A percentile compares a stretch with the other conserved stretches of the same genome.
Evolutionary conservation across 306 rosid species (phyloP).

Genomic region (Castanospermum australe): DNA sequence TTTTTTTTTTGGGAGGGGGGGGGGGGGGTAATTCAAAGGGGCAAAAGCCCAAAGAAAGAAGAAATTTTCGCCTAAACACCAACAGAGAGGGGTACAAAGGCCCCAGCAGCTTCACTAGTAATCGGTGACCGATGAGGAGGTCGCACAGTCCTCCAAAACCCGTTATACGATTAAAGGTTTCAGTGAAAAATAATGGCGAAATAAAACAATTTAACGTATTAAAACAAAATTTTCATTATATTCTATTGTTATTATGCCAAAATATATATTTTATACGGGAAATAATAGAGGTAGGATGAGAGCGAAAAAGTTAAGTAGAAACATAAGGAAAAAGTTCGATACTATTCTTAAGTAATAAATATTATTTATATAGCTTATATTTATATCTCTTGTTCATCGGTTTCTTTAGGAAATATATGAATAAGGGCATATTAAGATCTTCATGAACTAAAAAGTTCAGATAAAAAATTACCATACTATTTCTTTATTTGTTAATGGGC

Average conservation of each 20-base stretch:
- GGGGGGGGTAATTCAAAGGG: too few relatives aligned
- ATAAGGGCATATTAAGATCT: not conserved
- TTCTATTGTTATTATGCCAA: too few relatives aligned
- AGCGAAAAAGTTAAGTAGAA: too few relatives aligned
- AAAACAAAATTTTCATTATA: too few relatives aligned
- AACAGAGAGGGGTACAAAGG: too few relatives aligned
- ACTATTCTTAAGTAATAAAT: not conserved
- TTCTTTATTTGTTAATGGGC: too few relatives aligned
- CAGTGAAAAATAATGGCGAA: too few relatives aligned
- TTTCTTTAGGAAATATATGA: not conserved
- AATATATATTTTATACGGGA: not conserved
- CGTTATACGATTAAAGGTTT: not conserved
- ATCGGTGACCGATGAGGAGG: not conserved
- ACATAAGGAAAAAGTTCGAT: not conserved
- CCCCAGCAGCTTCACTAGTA: too few relatives aligned
- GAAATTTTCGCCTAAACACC: too few relatives aligned
- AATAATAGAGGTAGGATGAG: not conserved
- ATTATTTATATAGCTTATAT: not conserved
- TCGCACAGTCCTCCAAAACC: not conserved
- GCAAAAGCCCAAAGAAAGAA: too few relatives aligned
- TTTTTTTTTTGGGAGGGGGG: too few relatives aligned
- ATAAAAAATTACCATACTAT: not conserved
- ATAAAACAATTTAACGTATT: not conserved
- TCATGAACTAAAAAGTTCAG: not conserved
- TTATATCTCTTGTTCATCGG: not conserved